phyloP scores from a whole-genome alignment of 495 filamentous ascomycete species.

The Ramalina intermedia region DNA sequence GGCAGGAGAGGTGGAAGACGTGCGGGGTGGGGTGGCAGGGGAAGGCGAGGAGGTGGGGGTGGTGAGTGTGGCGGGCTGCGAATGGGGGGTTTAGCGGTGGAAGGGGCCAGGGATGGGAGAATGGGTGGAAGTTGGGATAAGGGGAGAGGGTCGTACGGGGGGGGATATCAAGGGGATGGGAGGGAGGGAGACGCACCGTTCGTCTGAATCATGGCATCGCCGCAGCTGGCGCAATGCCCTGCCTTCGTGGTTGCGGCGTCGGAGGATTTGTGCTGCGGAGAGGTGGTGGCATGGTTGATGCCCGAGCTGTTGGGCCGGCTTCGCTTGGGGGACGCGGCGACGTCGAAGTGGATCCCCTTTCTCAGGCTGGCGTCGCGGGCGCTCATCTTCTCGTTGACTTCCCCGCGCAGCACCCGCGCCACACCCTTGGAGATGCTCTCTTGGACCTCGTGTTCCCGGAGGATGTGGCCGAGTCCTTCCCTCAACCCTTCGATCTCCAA shows the following conservation, averaged over 20 bases:
- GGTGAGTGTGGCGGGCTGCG: background rate
- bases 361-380: slow-evolving; percentile 59
- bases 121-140: too few species aligned
- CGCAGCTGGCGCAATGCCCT: slow-evolving; percentile 50
- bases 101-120: slow-evolving; percentile 3
- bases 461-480: slow-evolving; percentile 69
- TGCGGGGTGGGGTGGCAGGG: slow-evolving; percentile 55
- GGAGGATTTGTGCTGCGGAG: background rate
- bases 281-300: background rate
- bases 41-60: slow-evolving; percentile 59
- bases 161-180: background rate
- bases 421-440: slow-evolving; percentile 80
- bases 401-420: slow-evolving; percentile 69
- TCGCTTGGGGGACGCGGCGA: slow-evolving; percentile 20
- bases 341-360: slow-evolving; percentile 78
- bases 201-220: slow-evolving; percentile 36
- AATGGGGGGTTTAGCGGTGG: background rate
- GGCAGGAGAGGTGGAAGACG: slow-evolving; percentile 73
- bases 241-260: slow-evolving; percentile 17
- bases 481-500: slow-evolving; percentile 79
- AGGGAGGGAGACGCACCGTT: slow-evolving; percentile 25
- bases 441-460: slow-evolving; percentile 89
- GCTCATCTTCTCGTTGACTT: slow-evolving; percentile 74
- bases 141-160: background rate
- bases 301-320: background rate